Evolutionary conservation across 805 yeast species (phyloP), one percentile per base, ranked within the genome.

Genomic region (Brettanomyces custersianus): DNA sequence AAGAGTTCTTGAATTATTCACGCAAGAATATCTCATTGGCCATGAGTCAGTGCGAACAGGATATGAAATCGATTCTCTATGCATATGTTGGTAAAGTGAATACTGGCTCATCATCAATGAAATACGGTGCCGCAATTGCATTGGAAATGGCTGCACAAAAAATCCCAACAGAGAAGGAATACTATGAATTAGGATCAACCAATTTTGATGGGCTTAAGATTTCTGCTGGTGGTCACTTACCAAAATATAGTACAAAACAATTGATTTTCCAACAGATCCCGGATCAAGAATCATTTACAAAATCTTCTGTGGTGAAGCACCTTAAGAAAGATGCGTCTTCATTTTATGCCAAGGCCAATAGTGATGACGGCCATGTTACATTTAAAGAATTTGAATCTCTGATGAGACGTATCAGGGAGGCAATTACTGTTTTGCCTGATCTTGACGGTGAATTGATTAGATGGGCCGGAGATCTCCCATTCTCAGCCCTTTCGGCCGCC

Each of bases 121-220:
- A 82, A 38, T 77, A 71, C 49, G 97, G 97, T 37, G 80, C 87
- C 33, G 79, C 94, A 0, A 84, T 90, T 66, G 97, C 98, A 0
- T 62, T 88, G 39, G 92, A 84, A 45, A 72, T 86, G 78, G 94
- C 95, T 1, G 86, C 92, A 4, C 55, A 72, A 4, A 70, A 85
- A 10, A 60, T 77, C n/a, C 66, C 78, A 15, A 67, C 66, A 20
- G 94, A 85, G 47, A 62, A 78, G 30, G 92, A 82, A 47, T 55
- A 79, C 20, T 68, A 74, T 2, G 68, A 70, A 52, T 68, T 34
- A 40, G 60, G 39, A 45, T 18, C 34, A 29, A 5, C 12, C 6
- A 13, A 12, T 25, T 8, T 17, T 6, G n/a, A 13, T 7, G 15
- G 28, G n/a, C 28, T n/a, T 12, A 11, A 25, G n/a, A 13, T 25